Evolutionary conservation across 106 monocot species (phyloP).

Genomic region (Platanthera guangdongensis): DNA sequence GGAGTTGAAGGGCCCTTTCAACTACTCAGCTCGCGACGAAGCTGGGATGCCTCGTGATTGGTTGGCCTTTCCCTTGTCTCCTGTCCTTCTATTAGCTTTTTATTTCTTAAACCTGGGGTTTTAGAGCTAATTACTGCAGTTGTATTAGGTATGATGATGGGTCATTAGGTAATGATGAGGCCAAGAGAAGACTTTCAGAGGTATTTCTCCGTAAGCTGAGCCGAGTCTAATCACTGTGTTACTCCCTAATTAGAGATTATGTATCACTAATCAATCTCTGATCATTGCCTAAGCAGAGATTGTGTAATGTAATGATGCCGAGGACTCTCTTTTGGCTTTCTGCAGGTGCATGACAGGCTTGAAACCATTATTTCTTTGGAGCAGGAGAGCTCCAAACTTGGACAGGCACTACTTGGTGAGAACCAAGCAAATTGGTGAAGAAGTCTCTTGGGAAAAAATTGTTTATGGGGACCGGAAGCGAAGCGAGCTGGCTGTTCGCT

Average conservation of each 20-base stretch:
- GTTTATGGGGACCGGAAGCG: too few relatives aligned
- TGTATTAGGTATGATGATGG: constrained; percentile 63
- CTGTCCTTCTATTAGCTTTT: not conserved
- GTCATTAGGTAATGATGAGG: constrained; percentile 1
- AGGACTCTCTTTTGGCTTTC: constrained; percentile 9
- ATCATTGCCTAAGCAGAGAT: not conserved
- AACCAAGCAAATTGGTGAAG: too few relatives aligned
- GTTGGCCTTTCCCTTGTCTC: constrained; percentile 14
- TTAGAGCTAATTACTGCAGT: not conserved
- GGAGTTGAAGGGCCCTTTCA: constrained; percentile 89
- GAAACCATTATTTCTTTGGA: constrained; percentile 71
- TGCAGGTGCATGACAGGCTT: constrained; percentile 77
- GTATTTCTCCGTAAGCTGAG: constrained; percentile 14
- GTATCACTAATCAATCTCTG: not conserved
- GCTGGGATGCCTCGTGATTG: constrained; percentile 94
- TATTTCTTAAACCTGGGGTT: not conserved
- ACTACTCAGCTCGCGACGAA: constrained; percentile 80
- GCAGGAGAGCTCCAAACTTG: constrained; percentile 59
- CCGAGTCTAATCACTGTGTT: too few relatives aligned
- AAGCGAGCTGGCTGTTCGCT: too few relatives aligned
- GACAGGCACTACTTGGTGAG: not conserved
- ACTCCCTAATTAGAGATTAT: too few relatives aligned
- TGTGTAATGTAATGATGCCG: not conserved
- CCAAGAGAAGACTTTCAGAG: constrained; percentile 49
- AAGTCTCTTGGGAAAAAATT: too few relatives aligned